Evolutionary conservation across 371 early-diverging fungal species (phyloP).

Genomic region (Mortierella sp.): DNA sequence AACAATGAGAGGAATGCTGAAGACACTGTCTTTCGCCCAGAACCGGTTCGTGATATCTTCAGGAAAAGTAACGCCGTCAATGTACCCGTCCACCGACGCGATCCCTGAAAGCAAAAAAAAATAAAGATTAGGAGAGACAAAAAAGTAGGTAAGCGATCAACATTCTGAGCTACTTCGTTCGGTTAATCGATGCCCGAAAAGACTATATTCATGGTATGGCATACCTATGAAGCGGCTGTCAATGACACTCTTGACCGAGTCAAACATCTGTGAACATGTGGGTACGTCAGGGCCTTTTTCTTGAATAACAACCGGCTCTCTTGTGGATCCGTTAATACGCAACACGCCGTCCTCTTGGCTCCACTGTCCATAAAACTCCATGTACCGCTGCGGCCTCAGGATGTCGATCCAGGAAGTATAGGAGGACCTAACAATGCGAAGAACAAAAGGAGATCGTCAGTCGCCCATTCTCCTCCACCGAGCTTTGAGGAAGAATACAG

Average conservation of each 20-base stretch:
- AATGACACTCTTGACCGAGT: background rate
- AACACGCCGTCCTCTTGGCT: background rate
- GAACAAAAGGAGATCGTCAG: background rate
- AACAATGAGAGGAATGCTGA: background rate
- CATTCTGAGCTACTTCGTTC: background rate
- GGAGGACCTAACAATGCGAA: background rate
- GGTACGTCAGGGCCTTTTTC: constrained; percentile 2
- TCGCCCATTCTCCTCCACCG: background rate
- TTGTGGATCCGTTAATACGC: background rate
- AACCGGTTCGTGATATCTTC: background rate
- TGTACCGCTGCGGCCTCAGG: background rate
- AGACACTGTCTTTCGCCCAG: background rate
- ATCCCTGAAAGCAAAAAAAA: background rate
- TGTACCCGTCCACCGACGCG: background rate
- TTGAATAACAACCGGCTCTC: background rate
- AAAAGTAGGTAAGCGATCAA: background rate
- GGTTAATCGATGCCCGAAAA: background rate
- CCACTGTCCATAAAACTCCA: background rate
- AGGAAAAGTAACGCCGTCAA: background rate
- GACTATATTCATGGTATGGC: background rate
- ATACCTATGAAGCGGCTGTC: constrained; percentile 2
- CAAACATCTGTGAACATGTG: background rate
- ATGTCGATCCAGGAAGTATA: background rate
- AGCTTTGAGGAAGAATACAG: background rate
- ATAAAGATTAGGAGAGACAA: background rate